These are phyloP conservation scores for Penicillium sp. DNA, from an alignment of 2,329 filamentous ascomycete species.

Conservation along the genomic window DNA sequence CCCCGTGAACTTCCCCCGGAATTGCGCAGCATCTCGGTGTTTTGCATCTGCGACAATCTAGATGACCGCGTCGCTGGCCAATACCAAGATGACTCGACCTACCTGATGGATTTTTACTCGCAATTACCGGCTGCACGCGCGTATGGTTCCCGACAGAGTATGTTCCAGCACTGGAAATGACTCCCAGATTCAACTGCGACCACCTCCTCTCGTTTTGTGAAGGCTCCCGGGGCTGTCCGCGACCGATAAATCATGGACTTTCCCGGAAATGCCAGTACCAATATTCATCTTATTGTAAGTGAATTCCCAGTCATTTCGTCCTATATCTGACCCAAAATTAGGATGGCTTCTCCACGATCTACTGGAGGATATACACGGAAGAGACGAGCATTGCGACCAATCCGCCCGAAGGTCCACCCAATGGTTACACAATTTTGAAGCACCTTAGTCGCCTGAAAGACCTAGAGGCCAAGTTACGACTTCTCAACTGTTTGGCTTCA, in stretches of 20 bases:
- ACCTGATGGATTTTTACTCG: constrained; percentile 19
- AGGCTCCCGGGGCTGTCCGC: constrained; percentile 29
- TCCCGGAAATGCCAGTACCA: constrained; percentile 44
- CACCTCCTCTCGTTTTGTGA: constrained; percentile 28
- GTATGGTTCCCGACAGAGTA: constrained; percentile 21
- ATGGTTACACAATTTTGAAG: constrained; percentile 39
- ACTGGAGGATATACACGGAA: constrained; percentile 46
- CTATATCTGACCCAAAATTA: constrained; percentile 26
- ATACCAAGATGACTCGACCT: constrained; percentile 12
- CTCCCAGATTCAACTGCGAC: constrained; percentile 24
- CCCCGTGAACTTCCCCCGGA: constrained; percentile 36
- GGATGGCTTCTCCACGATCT: constrained; percentile 46
- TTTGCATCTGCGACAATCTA: constrained; percentile 8
- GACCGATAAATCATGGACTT: constrained; percentile 44
- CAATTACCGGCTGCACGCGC: constrained; percentile 19
- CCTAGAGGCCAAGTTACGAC: constrained; percentile 38
- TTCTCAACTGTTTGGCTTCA: constrained; percentile 39
- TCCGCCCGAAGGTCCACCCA: constrained; percentile 33
- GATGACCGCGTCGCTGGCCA: constrained; percentile 5
- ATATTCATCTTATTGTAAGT: constrained; percentile 45
- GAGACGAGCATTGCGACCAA: constrained; percentile 32
- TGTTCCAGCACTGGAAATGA: constrained; percentile 35
- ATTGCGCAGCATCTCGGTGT: constrained; percentile 17
- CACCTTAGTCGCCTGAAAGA: constrained; percentile 43
- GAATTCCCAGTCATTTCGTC: not conserved